Conservation (phyloP, 306 rosid species). For the Morella rubra region DNA sequence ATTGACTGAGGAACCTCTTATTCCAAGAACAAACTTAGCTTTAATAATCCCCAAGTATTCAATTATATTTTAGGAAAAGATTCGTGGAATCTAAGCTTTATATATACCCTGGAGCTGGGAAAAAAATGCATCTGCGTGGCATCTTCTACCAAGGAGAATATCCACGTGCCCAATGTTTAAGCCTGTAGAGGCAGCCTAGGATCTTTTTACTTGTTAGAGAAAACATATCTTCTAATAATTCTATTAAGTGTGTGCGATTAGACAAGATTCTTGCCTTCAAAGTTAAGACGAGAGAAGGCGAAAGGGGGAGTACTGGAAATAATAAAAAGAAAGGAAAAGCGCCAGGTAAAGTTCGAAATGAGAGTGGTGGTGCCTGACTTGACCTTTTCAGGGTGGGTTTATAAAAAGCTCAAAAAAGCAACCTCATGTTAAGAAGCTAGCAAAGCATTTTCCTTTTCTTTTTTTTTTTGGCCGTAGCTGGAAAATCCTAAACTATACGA, state of each 20-base stretch:
- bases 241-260: constrained; percentile 24
- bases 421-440: not conserved
- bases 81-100: constrained; percentile 30
- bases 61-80: constrained; percentile 2
- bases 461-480: not conserved
- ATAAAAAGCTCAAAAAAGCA: constrained; percentile 1
- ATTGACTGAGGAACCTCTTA: not conserved
- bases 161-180: constrained; percentile 32
- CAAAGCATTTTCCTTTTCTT: not conserved
- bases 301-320: not conserved
- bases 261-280: constrained; percentile 43
- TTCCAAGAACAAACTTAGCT: constrained; percentile 1
- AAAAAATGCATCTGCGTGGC: constrained; percentile 27
- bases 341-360: not conserved
- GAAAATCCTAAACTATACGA: not conserved
- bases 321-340: not conserved
- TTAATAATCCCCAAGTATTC: not conserved
- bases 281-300: constrained; percentile 22
- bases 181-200: constrained; percentile 19
- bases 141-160: not conserved
- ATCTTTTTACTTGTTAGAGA: constrained; percentile 7
- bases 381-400: not conserved
- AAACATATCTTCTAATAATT: constrained; percentile 21
- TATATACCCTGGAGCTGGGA: not conserved
- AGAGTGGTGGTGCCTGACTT: not conserved